phyloP scores from a whole-genome alignment of 31 red algal species.

The Asparagopsis taxiformis region DNA sequence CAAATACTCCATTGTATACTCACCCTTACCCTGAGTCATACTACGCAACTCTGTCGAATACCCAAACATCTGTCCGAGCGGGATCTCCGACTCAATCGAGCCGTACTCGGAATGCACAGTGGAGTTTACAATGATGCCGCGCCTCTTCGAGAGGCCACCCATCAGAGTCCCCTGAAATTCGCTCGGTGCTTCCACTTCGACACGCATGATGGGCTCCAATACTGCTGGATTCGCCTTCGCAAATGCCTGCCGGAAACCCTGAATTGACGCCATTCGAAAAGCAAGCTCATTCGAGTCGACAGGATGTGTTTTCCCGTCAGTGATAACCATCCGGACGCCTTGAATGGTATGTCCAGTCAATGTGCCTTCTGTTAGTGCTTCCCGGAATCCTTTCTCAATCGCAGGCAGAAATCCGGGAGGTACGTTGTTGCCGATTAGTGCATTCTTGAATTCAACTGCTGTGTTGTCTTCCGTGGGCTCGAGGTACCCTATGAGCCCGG shows the following conservation, averaged over 20 bases:
- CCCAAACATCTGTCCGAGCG: slow-evolving; percentile 91
- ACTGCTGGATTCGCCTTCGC: slow-evolving; percentile 45
- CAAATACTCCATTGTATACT: slow-evolving; percentile 94
- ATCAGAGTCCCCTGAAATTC: slow-evolving; percentile 85
- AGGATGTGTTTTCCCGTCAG: slow-evolving; percentile 87
- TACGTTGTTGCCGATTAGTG: slow-evolving; percentile 84
- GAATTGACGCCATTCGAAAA: slow-evolving; percentile 83
- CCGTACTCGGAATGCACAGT: slow-evolving; percentile 41
- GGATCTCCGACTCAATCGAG: slow-evolving; percentile 81
- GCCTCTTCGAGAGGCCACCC: slow-evolving; percentile 63
- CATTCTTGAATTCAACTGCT: slow-evolving; percentile 82
- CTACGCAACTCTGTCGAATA: slow-evolving; percentile 91
- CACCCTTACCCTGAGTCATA: slow-evolving; percentile 92
- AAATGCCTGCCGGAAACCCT: slow-evolving; percentile 85
- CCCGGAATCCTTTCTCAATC: slow-evolving; percentile 91
- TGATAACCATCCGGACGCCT: slow-evolving; percentile 79
- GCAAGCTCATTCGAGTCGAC: slow-evolving; percentile 92
- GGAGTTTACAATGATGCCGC: slow-evolving; percentile 63
- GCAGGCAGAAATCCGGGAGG: slow-evolving; percentile 84
- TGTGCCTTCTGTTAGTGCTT: slow-evolving; percentile 73
- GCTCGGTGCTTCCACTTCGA: slow-evolving; percentile 73
- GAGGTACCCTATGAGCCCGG: slow-evolving; percentile 73
- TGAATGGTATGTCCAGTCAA: slow-evolving; percentile 81
- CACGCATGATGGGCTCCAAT: slow-evolving; percentile 90
- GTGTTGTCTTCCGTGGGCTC: slow-evolving; percentile 58